Evolutionary conservation across 2,329 filamentous ascomycete genomes (phyloP).

Genomic region (Stachybotrys chlorohalonatus): DNA sequence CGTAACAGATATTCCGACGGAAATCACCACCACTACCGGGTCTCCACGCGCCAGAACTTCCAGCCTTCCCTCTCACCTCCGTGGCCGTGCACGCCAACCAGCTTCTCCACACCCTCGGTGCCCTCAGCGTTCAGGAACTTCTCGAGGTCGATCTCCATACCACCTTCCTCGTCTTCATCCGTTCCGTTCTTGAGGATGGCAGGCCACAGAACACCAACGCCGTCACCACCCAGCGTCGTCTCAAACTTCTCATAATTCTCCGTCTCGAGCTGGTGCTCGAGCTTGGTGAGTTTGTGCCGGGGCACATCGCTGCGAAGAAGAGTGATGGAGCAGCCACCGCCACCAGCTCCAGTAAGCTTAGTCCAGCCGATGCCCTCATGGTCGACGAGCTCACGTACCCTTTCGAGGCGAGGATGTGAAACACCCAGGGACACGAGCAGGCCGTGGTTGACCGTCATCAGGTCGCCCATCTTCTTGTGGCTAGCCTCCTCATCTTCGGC

Average conservation of each 20-base stretch:
- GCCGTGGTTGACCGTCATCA: conserved; percentile 92
- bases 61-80: conserved; percentile 66
- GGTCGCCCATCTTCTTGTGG: conserved; percentile 69
- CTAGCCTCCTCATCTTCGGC: conserved; percentile 54
- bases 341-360: conserved; percentile 91
- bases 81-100: conserved; percentile 71
- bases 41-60: conserved; percentile 75
- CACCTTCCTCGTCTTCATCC: conserved; percentile 68
- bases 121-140: conserved; percentile 73
- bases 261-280: conserved; percentile 56
- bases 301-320: conserved; percentile 63
- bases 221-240: conserved; percentile 85
- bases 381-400: conserved; percentile 84
- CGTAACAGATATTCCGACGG: not conserved
- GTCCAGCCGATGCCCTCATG: conserved; percentile 90
- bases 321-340: conserved; percentile 92
- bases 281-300: conserved; percentile 43
- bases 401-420: conserved; percentile 86
- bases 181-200: conserved; percentile 79
- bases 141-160: conserved; percentile 88
- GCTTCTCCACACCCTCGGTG: conserved; percentile 72
- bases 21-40: conserved; percentile 13
- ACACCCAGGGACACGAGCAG: conserved; percentile 85
- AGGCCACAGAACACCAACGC: conserved; percentile 89
- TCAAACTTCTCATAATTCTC: conserved; percentile 80